Percentiles rank a stretch among this genome's conserved stretches.
Conservation (phyloP, 2,329 filamentous ascomycete species). For the Ceratocystis papillata region DNA sequence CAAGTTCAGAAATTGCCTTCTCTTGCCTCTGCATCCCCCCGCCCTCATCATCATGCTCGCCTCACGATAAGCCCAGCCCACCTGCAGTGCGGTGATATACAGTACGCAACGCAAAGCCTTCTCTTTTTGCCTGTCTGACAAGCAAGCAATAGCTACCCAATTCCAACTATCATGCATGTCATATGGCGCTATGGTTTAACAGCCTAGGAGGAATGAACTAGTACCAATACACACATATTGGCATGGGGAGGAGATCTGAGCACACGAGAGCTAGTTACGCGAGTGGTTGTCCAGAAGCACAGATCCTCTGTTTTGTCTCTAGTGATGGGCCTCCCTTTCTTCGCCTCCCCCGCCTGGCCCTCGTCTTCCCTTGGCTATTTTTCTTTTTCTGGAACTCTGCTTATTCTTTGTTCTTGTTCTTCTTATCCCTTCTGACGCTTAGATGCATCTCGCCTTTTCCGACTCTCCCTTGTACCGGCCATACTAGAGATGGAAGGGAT, state of each 20-base stretch:
- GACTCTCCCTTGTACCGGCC: no score
- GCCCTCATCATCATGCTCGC: background rate
- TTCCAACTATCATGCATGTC: background rate
- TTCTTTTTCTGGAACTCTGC: background rate
- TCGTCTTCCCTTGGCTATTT: background rate
- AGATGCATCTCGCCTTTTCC: no score
- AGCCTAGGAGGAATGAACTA: background rate
- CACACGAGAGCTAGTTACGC: background rate
- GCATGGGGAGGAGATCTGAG: conserved; percentile 3
- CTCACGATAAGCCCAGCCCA: background rate
- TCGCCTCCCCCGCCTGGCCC: background rate
- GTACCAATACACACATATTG: conserved; percentile 4
- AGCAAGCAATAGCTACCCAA: background rate
- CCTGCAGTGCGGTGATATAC: background rate
- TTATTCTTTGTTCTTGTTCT: background rate
- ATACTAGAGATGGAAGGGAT: no score
- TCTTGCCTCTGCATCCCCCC: background rate
- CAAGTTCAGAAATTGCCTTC: background rate
- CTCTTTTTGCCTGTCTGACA: background rate
- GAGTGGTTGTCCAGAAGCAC: conserved; percentile 1
- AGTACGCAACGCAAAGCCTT: background rate
- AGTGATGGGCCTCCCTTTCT: background rate
- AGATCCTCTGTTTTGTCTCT: background rate
- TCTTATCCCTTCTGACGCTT: no score
- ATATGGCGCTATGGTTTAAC: no score